phyloP scores from a whole-genome alignment of 805 yeast species.

The Ogataea methanolica region DNA sequence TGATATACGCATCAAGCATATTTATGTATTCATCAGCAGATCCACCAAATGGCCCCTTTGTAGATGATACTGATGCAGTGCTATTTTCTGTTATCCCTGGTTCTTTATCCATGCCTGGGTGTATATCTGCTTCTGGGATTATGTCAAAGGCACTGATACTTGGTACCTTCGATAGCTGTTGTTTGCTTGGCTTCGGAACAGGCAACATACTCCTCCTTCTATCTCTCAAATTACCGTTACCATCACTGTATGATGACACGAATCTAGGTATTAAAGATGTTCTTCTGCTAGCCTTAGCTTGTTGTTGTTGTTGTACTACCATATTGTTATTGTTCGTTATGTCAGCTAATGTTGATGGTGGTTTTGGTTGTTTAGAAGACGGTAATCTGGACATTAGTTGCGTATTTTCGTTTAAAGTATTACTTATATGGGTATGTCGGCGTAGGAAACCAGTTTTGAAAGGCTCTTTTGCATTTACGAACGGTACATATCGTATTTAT shows the following conservation, averaged over 20 bases:
- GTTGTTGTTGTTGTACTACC: neutral
- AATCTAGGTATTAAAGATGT: conserved; percentile 4
- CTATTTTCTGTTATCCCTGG: no score
- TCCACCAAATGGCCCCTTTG: neutral
- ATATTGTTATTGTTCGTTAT: neutral
- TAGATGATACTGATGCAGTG: no score
- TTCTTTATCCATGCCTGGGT: no score
- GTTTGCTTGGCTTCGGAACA: neutral
- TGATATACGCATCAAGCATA: conserved; percentile 19
- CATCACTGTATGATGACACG: neutral
- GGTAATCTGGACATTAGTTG: neutral
- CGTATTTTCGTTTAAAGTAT: neutral
- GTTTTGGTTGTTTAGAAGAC: neutral
- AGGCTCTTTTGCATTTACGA: no score
- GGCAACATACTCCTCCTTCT: neutral
- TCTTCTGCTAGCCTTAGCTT: neutral
- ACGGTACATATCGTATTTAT: no score
- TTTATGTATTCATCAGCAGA: conserved; percentile 17
- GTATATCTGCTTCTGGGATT: no score
- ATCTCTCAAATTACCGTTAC: neutral
- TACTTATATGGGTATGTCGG: neutral
- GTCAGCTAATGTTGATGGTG: neutral
- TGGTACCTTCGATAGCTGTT: neutral
- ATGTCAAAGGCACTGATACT: neutral
- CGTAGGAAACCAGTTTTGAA: no score